phyloP scores from a whole-genome alignment of 352 stramenopile species.

The Phytopythium boreale region DNA sequence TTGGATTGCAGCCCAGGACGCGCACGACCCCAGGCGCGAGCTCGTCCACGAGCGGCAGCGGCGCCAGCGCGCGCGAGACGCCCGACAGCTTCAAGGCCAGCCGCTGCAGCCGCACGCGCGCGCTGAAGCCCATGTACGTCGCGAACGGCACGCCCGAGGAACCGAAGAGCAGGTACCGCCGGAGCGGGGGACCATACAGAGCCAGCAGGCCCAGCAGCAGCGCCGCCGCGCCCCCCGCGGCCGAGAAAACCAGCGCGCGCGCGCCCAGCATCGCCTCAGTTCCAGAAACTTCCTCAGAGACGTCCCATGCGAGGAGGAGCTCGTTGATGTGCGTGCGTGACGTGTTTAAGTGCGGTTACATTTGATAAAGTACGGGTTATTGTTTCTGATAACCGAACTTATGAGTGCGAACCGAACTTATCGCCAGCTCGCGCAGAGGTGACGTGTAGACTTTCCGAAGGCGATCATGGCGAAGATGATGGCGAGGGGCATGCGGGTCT shows the following conservation, averaged over 20 bases:
- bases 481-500: neutral
- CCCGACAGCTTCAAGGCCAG: conserved; percentile 39
- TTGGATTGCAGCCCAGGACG: conserved; percentile 83
- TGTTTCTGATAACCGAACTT: neutral
- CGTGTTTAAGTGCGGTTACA: conserved; percentile 2
- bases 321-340: neutral
- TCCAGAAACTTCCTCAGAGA: too few species aligned
- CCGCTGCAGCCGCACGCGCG: conserved; percentile 38
- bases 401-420: neutral
- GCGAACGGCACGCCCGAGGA: conserved; percentile 22
- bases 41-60: conserved; percentile 34
- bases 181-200: neutral
- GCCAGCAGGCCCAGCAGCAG: neutral
- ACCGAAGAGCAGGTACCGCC: neutral
- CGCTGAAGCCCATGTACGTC: conserved; percentile 40
- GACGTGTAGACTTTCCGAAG: neutral
- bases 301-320: too few species aligned
- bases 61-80: conserved; percentile 35
- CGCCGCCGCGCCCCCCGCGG: neutral
- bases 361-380: neutral
- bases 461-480: neutral
- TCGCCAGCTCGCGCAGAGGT: neutral
- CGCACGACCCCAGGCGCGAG: conserved; percentile 57
- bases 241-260: neutral
- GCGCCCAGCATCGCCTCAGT: neutral